Conservation (phyloP, 495 filamentous ascomycete genomes). For the Penicillium robsamsonii region DNA sequence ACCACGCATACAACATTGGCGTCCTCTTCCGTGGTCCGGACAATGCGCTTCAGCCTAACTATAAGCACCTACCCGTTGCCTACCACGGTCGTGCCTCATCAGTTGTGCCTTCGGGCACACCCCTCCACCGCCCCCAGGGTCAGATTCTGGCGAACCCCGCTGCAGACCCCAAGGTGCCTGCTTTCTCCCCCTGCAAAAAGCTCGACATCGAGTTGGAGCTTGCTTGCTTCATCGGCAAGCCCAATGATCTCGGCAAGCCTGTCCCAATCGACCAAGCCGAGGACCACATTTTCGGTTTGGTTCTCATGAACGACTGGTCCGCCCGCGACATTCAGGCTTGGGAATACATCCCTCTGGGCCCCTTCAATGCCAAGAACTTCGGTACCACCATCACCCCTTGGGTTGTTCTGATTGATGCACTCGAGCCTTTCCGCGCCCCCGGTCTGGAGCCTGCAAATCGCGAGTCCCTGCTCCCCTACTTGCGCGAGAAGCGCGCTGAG, state of each 20-base stretch:
- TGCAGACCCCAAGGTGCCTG: constrained; percentile 59
- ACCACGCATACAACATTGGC: constrained; percentile 84
- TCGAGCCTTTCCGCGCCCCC: constrained; percentile 66
- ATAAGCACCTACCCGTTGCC: constrained; percentile 83
- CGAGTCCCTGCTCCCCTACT: constrained; percentile 63
- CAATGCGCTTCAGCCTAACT: constrained; percentile 85
- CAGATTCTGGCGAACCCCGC: constrained; percentile 70
- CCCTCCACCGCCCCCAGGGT: constrained; percentile 73
- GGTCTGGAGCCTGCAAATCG: constrained; percentile 59
- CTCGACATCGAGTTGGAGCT: constrained; percentile 90
- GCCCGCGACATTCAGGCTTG: constrained; percentile 87
- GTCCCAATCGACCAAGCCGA: constrained; percentile 66
- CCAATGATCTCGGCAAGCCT: constrained; percentile 63
- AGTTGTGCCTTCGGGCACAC: constrained; percentile 73
- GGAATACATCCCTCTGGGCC: constrained; percentile 84
- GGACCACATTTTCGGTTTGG: constrained; percentile 79
- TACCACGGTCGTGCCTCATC: constrained; percentile 85
- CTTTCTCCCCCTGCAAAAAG: constrained; percentile 59
- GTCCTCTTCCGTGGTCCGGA: constrained; percentile 77
- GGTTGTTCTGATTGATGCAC: constrained; percentile 82
- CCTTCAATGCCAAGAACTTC: constrained; percentile 93
- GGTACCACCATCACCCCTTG: constrained; percentile 85
- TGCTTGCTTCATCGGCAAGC: constrained; percentile 72
- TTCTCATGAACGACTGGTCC: constrained; percentile 94
- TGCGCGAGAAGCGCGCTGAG: constrained; percentile 61